phyloP scores from a whole-genome alignment of 1,139 yeast species.

The Arxiozyma slooffiae region DNA sequence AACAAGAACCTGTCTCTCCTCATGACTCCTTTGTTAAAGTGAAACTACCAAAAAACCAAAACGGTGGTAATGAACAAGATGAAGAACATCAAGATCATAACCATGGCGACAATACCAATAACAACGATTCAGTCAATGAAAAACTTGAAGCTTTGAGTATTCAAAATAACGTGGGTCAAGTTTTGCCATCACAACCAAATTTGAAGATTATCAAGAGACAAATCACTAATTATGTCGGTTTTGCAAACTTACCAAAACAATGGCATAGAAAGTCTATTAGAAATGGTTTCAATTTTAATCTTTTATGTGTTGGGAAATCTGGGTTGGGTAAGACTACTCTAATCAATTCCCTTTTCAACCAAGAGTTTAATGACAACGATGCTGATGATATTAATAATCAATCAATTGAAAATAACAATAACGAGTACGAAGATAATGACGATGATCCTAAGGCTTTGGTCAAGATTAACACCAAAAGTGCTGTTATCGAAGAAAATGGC shows the following conservation, averaged over 20 bases:
- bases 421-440: conserved; percentile 9
- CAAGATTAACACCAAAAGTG: conserved; percentile 54
- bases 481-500: conserved; percentile 86
- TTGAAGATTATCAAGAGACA: conserved; percentile 62
- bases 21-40: neutral
- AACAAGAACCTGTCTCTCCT: conserved; percentile 1
- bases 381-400: conserved; percentile 10
- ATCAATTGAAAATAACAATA: conserved; percentile 11
- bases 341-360: conserved; percentile 82
- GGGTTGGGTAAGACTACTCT: conserved; percentile 94
- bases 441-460: conserved; percentile 38
- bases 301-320: conserved; percentile 83
- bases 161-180: conserved; percentile 15
- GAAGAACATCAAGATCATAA: neutral
- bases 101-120: neutral
- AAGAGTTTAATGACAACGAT: conserved; percentile 40
- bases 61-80: neutral
- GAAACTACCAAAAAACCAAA: neutral
- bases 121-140: neutral
- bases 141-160: neutral
- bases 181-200: conserved; percentile 32
- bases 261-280: conserved; percentile 95
- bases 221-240: conserved; percentile 88
- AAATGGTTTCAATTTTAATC: conserved; percentile 85
- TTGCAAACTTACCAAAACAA: conserved; percentile 95